Base-by-base conservation (phyloP, 1,284 basidiomycete species). In the Neolentinus lepideus region DNA sequence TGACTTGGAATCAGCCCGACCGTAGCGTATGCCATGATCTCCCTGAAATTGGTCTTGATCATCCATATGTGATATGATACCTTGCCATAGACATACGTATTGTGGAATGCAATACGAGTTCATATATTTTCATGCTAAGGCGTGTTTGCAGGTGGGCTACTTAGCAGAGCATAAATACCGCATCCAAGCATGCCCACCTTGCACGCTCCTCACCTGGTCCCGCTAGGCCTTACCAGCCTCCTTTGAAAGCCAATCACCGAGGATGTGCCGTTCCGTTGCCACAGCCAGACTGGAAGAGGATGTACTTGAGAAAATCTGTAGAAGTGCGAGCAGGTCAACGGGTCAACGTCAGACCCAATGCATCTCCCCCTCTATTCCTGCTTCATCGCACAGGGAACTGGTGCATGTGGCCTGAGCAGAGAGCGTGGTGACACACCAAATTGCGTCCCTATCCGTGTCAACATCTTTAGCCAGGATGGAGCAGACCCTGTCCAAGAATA, bases 271-370 rank as follows among this genome's bases (percentile, higher is more conserved):
- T 21, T 50, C 47, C 22, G 33, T 14, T n/a, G 22, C 14, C 53
- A 35, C 19, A 54, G 53, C 53, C 53, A 54, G 53, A 54, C n/a
- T 54, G 33, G 53, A 54, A 54, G 6, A 54, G 53, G n/a, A 33
- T 45, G 35, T 3, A 54, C 26, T 54, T 54, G 53, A 54, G 53
- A 12, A 54, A 45, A 12, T n/a, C 33, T 36, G 53, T 54, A 54
- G 33, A 54, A 4, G 53, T 54, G 26, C 21, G 33, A 31, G 53
- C 43, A 35, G 35, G 35, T 22, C 14, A 27, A n/a, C n/a, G n/a
- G n/a, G n/a, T n/a, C n/a, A n/a, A n/a, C n/a, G n/a, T n/a, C n/a
- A n/a, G n/a, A n/a, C n/a, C n/a, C n/a, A n/a, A n/a, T n/a, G n/a
- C n/a, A n/a, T n/a, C n/a, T n/a, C n/a, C n/a, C n/a, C n/a, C n/a